These are phyloP conservation scores for Eimeria sp. DNA, from an alignment of 169 alveolate genomes.

Conservation along the genomic window DNA sequence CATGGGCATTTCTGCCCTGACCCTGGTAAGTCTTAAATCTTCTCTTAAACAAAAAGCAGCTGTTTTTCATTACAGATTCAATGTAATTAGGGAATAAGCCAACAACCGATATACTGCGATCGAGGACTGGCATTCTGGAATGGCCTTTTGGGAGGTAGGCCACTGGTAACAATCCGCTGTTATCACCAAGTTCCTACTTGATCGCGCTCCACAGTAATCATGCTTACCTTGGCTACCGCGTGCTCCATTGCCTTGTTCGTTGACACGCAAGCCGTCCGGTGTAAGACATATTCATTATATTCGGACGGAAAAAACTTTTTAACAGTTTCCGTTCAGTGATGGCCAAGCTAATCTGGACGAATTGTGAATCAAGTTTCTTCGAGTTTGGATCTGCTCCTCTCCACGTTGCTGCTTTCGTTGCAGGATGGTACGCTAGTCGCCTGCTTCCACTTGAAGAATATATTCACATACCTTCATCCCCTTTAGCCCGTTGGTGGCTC, in stretches of 20 bases:
- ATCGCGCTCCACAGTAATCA: not conserved
- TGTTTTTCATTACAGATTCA: not conserved
- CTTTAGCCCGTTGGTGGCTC: slow-evolving; percentile 50
- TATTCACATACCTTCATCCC: not conserved
- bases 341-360: slow-evolving; percentile 71
- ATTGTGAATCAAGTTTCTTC: slow-evolving; percentile 65
- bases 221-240: slow-evolving; percentile 66
- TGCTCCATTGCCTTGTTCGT: slow-evolving; percentile 69
- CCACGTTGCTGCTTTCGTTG: slow-evolving; percentile 46
- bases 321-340: not conserved
- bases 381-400: slow-evolving; percentile 46
- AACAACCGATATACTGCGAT: slow-evolving; percentile 63
- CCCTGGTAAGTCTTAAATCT: slow-evolving; percentile 17
- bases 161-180: not conserved
- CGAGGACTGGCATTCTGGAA: slow-evolving; percentile 65
- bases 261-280: slow-evolving; percentile 64
- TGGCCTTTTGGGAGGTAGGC: slow-evolving; percentile 69
- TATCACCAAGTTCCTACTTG: not conserved
- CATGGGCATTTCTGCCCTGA: slow-evolving; percentile 61
- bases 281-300: not conserved
- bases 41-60: not conserved
- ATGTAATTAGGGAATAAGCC: slow-evolving; percentile 53
- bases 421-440: slow-evolving; percentile 43
- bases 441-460: not conserved
- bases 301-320: not conserved